These are phyloP conservation scores for Aspergillus flavus DNA, from an alignment of 2,329 filamentous ascomycete genomes.

Conservation along the genomic window DNA sequence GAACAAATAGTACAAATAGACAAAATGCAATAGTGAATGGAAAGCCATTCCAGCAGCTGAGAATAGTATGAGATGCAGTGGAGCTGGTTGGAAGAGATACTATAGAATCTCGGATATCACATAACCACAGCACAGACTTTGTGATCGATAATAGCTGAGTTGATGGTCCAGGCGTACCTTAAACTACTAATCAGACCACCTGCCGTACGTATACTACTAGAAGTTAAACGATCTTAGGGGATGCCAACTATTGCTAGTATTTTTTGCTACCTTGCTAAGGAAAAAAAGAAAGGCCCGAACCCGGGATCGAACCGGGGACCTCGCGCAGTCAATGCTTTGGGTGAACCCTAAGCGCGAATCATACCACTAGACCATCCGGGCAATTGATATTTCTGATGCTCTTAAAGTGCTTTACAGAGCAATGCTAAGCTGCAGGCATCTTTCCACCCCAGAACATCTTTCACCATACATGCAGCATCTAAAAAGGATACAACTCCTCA, in stretches of 20 bases:
- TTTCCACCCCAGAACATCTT: background rate
- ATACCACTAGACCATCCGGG: too few species aligned
- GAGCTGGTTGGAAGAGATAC: background rate
- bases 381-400: background rate
- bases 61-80: background rate
- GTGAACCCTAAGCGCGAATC: too few species aligned
- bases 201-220: background rate
- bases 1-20: background rate
- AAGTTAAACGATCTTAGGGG: background rate
- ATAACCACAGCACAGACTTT: background rate
- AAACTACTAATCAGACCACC: background rate
- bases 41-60: background rate
- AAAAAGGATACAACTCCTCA: background rate
- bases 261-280: too few species aligned
- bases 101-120: background rate
- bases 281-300: too few species aligned
- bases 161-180: background rate
- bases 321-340: too few species aligned
- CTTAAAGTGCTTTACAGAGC: too few species aligned
- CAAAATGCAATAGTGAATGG: background rate
- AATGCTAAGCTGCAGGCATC: too few species aligned
- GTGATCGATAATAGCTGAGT: background rate
- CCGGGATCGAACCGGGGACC: too few species aligned
- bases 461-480: background rate
- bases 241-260: too few species aligned